These are phyloP conservation scores for Debaryomyces nepalensis DNA, from an alignment of 1,139 yeast genomes.

Conservation along the genomic window DNA sequence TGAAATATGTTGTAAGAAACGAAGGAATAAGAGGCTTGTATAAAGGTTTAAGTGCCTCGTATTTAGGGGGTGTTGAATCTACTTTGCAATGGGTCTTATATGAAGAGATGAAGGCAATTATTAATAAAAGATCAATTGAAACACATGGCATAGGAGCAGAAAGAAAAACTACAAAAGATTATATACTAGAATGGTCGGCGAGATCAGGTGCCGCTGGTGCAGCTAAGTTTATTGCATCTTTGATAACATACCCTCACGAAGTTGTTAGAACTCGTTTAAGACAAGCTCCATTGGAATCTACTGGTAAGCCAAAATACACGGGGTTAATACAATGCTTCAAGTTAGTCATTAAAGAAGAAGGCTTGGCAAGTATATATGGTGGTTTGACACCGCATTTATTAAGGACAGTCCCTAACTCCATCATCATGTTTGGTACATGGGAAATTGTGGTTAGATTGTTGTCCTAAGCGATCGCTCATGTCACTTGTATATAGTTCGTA, in stretches of 20 bases:
- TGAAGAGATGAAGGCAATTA: conserved; percentile 86
- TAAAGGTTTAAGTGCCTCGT: conserved; percentile 90
- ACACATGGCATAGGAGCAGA: conserved; percentile 46
- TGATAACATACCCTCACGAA: conserved; percentile 96
- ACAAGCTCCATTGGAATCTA: conserved; percentile 80
- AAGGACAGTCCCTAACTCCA: conserved; percentile 96
- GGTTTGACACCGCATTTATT: conserved; percentile 96
- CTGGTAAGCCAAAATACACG: conserved; percentile 84
- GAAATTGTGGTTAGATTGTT: conserved; percentile 81
- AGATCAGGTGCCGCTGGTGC: conserved; percentile 98
- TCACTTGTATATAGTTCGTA: conserved; percentile 7
- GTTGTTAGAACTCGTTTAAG: conserved; percentile 94
- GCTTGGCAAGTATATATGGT: conserved; percentile 91
- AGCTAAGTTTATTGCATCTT: conserved; percentile 91
- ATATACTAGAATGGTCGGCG: conserved; percentile 87
- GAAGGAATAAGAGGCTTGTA: conserved; percentile 87
- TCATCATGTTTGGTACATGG: conserved; percentile 99
- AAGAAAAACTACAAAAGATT: conserved; percentile 60
- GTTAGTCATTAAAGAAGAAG: conserved; percentile 86
- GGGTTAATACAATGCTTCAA: conserved; percentile 89
- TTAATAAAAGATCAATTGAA: conserved; percentile 59
- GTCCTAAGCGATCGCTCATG: conserved; percentile 32
- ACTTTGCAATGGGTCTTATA: conserved; percentile 96
- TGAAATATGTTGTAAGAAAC: conserved; percentile 64
- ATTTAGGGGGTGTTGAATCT: conserved; percentile 91